Base-by-base conservation (phyloP, 305 asterid genomes). In the Fraxinus ornus region DNA sequence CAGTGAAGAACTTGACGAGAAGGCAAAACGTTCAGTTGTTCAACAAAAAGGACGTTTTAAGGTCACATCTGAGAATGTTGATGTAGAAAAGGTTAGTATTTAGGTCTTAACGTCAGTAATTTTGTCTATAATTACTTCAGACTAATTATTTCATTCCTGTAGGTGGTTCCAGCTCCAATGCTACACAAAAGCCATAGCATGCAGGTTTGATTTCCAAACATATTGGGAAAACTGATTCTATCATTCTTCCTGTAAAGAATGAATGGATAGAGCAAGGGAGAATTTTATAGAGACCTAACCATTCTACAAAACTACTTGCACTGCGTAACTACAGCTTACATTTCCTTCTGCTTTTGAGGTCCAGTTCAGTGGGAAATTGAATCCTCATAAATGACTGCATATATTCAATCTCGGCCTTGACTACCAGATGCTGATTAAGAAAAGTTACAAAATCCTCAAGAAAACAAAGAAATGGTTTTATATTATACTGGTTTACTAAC, bases 41-140 rank as follows among this genome's bases (percentile, higher is more conserved):
- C 99, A 97, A 89, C 98, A 91, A 84, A 94, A 89, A 86, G 99
- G 99, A 17, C 94, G 99, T 85, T 97, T 97, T 88, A 97, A 97
- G 88, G 97, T 97, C 79, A 96, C 99, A 80, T 96, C 99, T 30
- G 99, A 93, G 91, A 94, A 88, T 85, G 87, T 92, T 72, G 98
- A 94, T 80, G 84, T 84, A 76, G 98, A 92, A 79, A 93, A 94
- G 95, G 97, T 92, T 82, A 84, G 37, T 87, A 64, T 86, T 83
- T 84, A 84, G 83, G 47, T 83, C 49, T 83, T 72, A 12, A 72
- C 22, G 62, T 76, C 80, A 75, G 35, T 76, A 68, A 78, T 74
- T 78, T 70, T 88, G 41, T 83, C 83, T 83, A 30, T 76, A 39
- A 60, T 71, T 82, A 71, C 73, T 77, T 87, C 76, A 68, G 76